Conservation (phyloP, 225 moss, liverwort and hornwort genomes). For the Asterella californica region DNA sequence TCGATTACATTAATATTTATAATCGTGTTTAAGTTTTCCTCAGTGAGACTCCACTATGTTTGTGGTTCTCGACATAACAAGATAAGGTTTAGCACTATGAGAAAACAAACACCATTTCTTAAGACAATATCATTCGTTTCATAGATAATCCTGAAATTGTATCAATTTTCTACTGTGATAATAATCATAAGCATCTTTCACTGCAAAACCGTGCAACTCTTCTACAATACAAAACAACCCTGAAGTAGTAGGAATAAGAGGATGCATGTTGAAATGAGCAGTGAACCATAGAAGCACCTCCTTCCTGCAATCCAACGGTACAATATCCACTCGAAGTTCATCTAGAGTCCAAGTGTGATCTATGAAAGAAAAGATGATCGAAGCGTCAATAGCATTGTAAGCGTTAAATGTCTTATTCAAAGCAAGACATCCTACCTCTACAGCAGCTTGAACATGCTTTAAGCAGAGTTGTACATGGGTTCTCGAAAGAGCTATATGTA, state of each 20-base stretch:
- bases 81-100: not conserved
- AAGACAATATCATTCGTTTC: not conserved
- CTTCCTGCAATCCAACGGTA: not conserved
- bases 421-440: not conserved
- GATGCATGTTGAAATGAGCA: too few species aligned
- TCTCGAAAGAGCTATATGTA: not conserved
- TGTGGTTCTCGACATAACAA: not conserved
- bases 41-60: not conserved
- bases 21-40: not conserved
- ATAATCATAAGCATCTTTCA: not conserved
- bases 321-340: not conserved
- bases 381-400: not conserved
- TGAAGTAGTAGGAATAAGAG: not conserved
- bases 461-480: not conserved
- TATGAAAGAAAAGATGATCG: not conserved
- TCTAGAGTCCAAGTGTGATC: not conserved
- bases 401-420: too few species aligned
- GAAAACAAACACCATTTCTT: not conserved
- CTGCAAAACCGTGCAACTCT: not conserved
- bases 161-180: not conserved
- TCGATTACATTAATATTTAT: not conserved
- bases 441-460: not conserved
- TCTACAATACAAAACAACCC: not conserved
- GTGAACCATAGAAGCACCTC: not conserved
- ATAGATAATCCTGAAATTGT: not conserved